Conservation (phyloP, 495 filamentous ascomycete genomes). For the Sporormia fimetaria region DNA sequence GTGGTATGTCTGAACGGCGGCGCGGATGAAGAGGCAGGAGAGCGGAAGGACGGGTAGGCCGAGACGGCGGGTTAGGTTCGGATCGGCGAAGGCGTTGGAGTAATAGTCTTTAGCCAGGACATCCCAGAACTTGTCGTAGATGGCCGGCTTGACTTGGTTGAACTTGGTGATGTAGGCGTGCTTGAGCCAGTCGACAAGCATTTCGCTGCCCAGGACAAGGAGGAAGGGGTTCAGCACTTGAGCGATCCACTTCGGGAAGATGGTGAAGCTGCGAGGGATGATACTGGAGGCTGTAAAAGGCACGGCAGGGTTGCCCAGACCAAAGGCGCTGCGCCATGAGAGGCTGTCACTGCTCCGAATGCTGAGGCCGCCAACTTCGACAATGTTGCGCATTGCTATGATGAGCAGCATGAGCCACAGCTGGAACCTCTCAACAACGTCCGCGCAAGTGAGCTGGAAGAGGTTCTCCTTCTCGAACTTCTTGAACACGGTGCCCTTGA, state of each 20-base stretch:
- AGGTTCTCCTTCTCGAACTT: slow-evolving; percentile 95
- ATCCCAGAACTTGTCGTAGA: slow-evolving; percentile 83
- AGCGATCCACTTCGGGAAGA: slow-evolving; percentile 76
- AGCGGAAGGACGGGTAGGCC: slow-evolving; percentile 88
- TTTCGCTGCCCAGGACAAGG: slow-evolving; percentile 87
- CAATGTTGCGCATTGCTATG: slow-evolving; percentile 87
- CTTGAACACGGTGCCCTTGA: slow-evolving; percentile 95
- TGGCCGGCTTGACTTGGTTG: slow-evolving; percentile 82
- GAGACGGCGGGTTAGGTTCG: slow-evolving; percentile 76
- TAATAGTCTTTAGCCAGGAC: slow-evolving; percentile 96
- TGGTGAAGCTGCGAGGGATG: slow-evolving; percentile 74
- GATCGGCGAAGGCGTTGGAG: slow-evolving; percentile 85
- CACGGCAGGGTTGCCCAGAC: slow-evolving; percentile 34
- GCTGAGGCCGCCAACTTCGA: slow-evolving; percentile 69
- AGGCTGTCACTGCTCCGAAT: slow-evolving; percentile 26
- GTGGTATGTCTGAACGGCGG: slow-evolving; percentile 91
- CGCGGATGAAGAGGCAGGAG: slow-evolving; percentile 88
- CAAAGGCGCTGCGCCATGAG: slow-evolving; percentile 7
- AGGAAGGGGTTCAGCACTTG: slow-evolving; percentile 87
- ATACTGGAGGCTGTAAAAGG: slow-evolving; percentile 49
- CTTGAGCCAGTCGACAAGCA: slow-evolving; percentile 95
- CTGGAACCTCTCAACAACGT: slow-evolving; percentile 95
- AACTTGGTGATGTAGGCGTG: slow-evolving; percentile 98
- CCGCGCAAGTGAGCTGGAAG: slow-evolving; percentile 91
- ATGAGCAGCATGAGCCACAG: slow-evolving; percentile 95